These are phyloP conservation scores for Acanthamoeba divionensis DNA, from an alignment of 208 protist genomes.

Conservation along the genomic window DNA sequence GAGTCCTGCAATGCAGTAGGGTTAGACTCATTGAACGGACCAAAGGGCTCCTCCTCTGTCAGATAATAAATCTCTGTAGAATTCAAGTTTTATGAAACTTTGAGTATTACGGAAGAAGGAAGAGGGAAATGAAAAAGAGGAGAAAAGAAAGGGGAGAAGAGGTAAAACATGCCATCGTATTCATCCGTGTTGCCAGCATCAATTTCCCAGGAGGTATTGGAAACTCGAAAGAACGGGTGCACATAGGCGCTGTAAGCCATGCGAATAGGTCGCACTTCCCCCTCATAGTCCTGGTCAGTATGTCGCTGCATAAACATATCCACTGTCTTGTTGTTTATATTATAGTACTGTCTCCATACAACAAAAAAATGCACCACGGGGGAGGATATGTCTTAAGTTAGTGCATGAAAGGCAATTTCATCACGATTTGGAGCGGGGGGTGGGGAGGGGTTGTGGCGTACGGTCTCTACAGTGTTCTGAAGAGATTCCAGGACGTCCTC, in stretches of 20 bases:
- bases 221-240: neutral
- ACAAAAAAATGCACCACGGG: neutral
- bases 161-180: neutral
- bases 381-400: neutral
- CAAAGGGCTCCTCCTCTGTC: conserved; percentile 2
- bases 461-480: neutral
- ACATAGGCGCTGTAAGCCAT: neutral
- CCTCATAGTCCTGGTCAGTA: neutral
- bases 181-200: neutral
- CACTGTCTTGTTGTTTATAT: neutral
- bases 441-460: neutral
- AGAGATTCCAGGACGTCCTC: conserved; percentile 4
- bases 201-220: conserved; percentile 27
- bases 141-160: too few species aligned
- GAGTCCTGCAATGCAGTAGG: neutral
- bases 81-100: too few species aligned
- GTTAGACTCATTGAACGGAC: neutral
- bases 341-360: conserved; percentile 20
- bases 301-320: conserved; percentile 44
- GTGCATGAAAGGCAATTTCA: neutral
- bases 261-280: neutral
- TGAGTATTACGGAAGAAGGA: too few species aligned
- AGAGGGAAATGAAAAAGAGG: too few species aligned
- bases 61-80: neutral
- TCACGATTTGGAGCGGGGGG: neutral